phyloP scores from a whole-genome alignment of 768 basidiomycete species.

The Leucocoprinus birnbaumii region DNA sequence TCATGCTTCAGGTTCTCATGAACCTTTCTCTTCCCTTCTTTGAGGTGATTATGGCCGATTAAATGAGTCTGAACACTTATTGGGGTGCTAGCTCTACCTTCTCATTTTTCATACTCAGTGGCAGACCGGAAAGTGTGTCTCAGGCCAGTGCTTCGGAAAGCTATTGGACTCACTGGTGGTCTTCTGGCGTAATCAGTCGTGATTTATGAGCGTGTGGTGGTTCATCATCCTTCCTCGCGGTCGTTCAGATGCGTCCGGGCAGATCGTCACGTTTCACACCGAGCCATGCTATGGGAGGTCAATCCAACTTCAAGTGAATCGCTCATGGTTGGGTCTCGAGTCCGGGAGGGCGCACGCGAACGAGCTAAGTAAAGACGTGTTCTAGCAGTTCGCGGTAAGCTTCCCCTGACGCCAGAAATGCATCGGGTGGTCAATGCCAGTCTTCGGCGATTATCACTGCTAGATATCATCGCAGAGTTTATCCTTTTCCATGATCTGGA shows the following conservation, averaged over 20 bases:
- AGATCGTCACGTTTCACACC: background rate
- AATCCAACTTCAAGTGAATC: too few species aligned
- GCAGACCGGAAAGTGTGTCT: too few species aligned
- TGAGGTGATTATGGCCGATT: background rate
- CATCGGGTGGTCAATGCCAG: too few species aligned
- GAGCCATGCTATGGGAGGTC: background rate
- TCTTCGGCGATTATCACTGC: too few species aligned
- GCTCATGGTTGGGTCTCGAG: too few species aligned
- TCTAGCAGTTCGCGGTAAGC: too few species aligned
- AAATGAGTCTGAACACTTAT: background rate
- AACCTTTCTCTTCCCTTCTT: background rate
- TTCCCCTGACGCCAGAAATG: too few species aligned
- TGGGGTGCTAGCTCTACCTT: background rate
- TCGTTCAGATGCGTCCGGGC: slow-evolving; percentile 3
- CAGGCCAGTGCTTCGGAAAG: background rate
- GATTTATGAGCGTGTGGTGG: background rate
- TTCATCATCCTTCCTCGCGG: background rate
- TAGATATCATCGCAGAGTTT: too few species aligned
- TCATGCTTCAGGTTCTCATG: background rate
- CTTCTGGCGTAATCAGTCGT: background rate
- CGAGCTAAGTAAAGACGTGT: too few species aligned
- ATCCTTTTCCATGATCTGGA: too few species aligned
- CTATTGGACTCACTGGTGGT: background rate
- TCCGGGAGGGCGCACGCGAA: too few species aligned
- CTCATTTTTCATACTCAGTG: background rate